Evolutionary conservation across 2,329 filamentous ascomycete species (phyloP).

Genomic region (Escovopsis sp.): DNA sequence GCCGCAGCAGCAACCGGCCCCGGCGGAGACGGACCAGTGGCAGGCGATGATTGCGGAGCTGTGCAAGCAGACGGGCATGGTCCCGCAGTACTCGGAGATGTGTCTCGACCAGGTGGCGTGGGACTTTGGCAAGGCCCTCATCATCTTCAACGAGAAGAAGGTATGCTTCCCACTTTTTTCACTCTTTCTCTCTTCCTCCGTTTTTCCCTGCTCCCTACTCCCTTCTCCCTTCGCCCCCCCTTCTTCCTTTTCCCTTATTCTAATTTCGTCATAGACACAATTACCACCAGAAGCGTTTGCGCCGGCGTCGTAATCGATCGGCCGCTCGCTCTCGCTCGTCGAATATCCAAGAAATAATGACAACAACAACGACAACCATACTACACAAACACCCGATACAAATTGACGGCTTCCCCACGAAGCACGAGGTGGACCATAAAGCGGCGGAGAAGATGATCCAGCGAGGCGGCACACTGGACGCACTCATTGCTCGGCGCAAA

Average conservation of each 20-base stretch:
- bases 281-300: slow-evolving; percentile 16
- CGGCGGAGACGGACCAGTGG: slow-evolving; percentile 34
- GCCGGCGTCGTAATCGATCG: slow-evolving; percentile 3
- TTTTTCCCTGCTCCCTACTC: too few relatives aligned
- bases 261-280: slow-evolving; percentile 8
- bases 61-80: slow-evolving; percentile 68
- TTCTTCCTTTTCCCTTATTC: background rate
- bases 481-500: too few relatives aligned
- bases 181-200: too few relatives aligned
- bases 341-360: background rate
- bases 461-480: too few relatives aligned
- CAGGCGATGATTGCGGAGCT: slow-evolving; percentile 63
- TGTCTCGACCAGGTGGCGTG: slow-evolving; percentile 69
- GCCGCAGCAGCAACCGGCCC: slow-evolving; percentile 7
- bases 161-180: slow-evolving; percentile 26
- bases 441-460: too few relatives aligned
- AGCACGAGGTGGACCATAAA: too few relatives aligned
- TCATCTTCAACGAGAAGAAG: slow-evolving; percentile 62
- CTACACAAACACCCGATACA: too few relatives aligned
- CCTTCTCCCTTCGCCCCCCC: too few relatives aligned
- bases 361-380: background rate
- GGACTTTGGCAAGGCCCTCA: slow-evolving; percentile 62
- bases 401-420: too few relatives aligned
- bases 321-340: background rate
- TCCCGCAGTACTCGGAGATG: slow-evolving; percentile 59